These are phyloP conservation scores for Coemansia sp. DNA, from an alignment of 192 early-diverging fungal species.

Conservation along the genomic window DNA sequence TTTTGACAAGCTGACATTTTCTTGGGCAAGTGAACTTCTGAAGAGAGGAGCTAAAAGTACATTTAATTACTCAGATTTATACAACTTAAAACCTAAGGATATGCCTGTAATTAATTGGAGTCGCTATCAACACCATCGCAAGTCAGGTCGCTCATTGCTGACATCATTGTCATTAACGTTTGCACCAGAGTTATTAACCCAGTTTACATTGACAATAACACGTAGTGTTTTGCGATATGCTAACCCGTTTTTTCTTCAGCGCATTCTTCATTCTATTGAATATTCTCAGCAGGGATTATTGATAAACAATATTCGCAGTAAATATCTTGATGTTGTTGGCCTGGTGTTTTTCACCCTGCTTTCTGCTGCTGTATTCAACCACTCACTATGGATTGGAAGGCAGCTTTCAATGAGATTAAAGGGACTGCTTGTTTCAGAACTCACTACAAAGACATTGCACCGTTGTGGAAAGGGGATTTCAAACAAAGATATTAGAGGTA, in stretches of 20 bases:
- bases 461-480: constrained; percentile 59
- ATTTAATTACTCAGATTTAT: no score
- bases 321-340: no score
- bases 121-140: no score
- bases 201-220: no score
- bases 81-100: no score
- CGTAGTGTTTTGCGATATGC: not conserved
- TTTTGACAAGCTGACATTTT: no score
- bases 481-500: constrained; percentile 8
- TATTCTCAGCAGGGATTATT: not conserved
- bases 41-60: no score
- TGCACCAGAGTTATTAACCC: no score
- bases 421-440: constrained; percentile 62
- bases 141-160: no score
- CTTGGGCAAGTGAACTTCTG: no score
- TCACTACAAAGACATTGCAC: constrained; percentile 64
- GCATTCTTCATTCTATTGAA: not conserved
- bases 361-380: not conserved
- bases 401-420: constrained; percentile 62
- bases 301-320: not conserved
- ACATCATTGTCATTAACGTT: no score
- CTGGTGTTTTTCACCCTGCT: not conserved
- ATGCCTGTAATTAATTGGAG: no score
- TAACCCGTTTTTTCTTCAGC: not conserved
- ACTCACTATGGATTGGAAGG: not conserved